phyloP scores from a whole-genome alignment of 2,329 filamentous ascomycete species.

The Bimuria novae-zelandiae region DNA sequence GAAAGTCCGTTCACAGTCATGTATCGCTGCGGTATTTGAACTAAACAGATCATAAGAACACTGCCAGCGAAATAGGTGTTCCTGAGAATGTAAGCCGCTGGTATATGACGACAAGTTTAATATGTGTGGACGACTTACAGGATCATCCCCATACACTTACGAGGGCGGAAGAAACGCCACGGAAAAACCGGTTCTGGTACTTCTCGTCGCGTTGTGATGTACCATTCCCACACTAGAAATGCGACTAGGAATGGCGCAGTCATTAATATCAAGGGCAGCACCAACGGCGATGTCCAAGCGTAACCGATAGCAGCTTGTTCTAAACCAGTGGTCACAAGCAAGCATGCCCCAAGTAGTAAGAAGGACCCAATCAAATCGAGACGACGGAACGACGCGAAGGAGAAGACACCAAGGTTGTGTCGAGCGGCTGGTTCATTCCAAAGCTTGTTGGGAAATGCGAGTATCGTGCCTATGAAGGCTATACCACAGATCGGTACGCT shows the following conservation, averaged over 20 bases:
- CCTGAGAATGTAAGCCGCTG: not conserved
- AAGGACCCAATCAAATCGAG: not conserved
- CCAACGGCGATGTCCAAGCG: not conserved
- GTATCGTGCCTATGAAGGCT: too few relatives aligned
- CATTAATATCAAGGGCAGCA: not conserved
- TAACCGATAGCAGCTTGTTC: not conserved
- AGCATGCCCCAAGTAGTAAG: not conserved
- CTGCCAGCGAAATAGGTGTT: not conserved
- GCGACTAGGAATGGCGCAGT: constrained; percentile 9
- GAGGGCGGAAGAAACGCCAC: constrained; percentile 2
- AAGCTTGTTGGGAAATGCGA: too few relatives aligned
- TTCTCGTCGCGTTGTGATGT: constrained; percentile 10
- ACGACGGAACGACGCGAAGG: too few relatives aligned
- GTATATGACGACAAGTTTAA: too few relatives aligned
- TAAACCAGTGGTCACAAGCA: not conserved
- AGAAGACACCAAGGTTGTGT: too few relatives aligned
- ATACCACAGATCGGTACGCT: too few relatives aligned
- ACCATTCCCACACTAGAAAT: constrained; percentile 23
- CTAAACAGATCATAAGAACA: not conserved
- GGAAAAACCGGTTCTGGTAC: constrained; percentile 21
- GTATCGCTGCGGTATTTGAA: constrained; percentile 13
- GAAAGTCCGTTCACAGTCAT: constrained; percentile 9
- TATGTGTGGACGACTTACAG: constrained; percentile 10
- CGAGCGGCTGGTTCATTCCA: too few relatives aligned
- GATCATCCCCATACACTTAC: constrained; percentile 11